A percentile compares a stretch with the other conserved stretches of the same genome.
Conservation (phyloP, 208 protist genomes). For the Trypanosoma brucei region DNA sequence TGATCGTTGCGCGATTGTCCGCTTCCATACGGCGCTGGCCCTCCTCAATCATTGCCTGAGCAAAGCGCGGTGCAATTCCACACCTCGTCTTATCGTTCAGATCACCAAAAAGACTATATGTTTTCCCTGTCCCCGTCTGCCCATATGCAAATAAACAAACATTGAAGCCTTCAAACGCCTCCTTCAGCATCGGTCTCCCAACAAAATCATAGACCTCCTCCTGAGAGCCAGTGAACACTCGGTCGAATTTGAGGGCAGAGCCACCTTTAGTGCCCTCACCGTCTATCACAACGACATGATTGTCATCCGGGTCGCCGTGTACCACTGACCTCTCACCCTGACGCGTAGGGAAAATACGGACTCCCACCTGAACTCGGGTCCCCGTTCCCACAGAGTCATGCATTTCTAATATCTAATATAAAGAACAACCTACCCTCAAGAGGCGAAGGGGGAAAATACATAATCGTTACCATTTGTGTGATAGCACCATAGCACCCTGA, state of each 20-base stretch:
- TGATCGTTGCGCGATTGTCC: slow-evolving; percentile 70
- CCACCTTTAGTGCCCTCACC: slow-evolving; percentile 1
- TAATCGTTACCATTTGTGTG: too few relatives aligned
- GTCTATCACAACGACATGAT: slow-evolving; percentile 11
- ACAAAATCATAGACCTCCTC: slow-evolving; percentile 62
- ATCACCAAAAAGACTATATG: slow-evolving; percentile 75
- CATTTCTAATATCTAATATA: slow-evolving; percentile 5
- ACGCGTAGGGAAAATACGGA: slow-evolving; percentile 17
- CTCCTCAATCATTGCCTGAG: slow-evolving; percentile 50
- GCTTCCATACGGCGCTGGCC: slow-evolving; percentile 25
- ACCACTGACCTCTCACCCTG: slow-evolving; percentile 14
- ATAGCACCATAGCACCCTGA: too few relatives aligned
- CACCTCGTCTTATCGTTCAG: slow-evolving; percentile 16
- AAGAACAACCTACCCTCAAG: background rate
- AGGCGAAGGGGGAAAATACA: background rate
- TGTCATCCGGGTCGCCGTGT: slow-evolving; percentile 8
- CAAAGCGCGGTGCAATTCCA: slow-evolving; percentile 69
- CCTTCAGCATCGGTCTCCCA: slow-evolving; percentile 70
- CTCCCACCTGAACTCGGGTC: slow-evolving; percentile 16
- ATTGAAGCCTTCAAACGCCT: slow-evolving; percentile 86
- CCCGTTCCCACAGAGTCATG: background rate
- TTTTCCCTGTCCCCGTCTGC: slow-evolving; percentile 87
- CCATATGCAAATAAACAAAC: slow-evolving; percentile 87
- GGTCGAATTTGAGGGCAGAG: slow-evolving; percentile 27
- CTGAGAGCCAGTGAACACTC: slow-evolving; percentile 37